phyloP scores from a whole-genome alignment of 208 protist species.

The Strigomonas galati region DNA sequence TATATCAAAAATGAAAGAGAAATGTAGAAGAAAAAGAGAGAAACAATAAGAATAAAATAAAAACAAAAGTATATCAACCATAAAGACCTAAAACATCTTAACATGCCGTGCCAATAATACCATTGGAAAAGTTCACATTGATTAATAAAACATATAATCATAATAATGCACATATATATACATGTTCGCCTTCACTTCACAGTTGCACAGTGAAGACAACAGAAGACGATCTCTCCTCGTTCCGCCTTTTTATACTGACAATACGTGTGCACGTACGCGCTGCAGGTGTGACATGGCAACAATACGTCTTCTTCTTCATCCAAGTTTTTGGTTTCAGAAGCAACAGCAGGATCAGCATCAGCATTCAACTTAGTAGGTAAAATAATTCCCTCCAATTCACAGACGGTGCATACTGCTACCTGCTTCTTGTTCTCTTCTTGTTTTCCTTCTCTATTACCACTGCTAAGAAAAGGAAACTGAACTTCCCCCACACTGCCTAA shows the following conservation, averaged over 20 bases:
- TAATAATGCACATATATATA: constrained; percentile 2
- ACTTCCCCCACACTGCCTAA: neutral
- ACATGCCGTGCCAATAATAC: no score
- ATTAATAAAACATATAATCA: neutral
- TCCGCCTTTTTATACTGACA: neutral
- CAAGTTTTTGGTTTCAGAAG: no score
- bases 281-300: neutral
- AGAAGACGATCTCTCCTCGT: neutral
- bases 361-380: no score
- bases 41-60: neutral
- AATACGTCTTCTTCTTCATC: neutral
- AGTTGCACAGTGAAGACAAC: neutral
- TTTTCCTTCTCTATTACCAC: neutral
- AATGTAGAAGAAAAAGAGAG: neutral
- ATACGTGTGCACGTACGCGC: constrained; percentile 3
- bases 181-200: neutral
- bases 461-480: neutral
- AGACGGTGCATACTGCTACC: neutral
- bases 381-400: neutral
- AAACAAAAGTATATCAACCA: neutral
- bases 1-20: neutral
- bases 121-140: neutral
- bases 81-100: neutral
- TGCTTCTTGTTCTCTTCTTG: neutral
- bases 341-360: no score